A percentile compares a stretch with the other conserved stretches of the same genome.
Evolutionary conservation across 164 flowering plant species (phyloP).

Genomic region (Stephania japonica): DNA sequence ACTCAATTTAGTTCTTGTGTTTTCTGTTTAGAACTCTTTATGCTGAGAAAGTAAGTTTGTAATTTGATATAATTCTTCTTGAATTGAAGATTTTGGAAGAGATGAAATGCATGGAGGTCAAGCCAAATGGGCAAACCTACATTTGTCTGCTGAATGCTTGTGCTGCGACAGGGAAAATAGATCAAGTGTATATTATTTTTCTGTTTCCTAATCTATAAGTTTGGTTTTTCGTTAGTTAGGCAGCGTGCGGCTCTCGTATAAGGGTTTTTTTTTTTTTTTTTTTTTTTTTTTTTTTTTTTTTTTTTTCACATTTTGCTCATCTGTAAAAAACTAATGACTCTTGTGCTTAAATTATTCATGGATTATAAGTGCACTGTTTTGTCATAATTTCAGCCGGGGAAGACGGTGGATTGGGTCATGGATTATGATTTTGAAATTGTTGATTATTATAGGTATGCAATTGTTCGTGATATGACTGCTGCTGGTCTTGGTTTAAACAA

Average conservation of each 20-base stretch:
- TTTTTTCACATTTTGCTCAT: background rate
- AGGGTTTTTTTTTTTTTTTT: background rate
- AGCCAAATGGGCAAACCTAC: constrained; percentile 86
- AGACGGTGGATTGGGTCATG: background rate
- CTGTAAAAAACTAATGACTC: background rate
- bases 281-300: background rate
- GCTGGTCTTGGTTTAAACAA: constrained; percentile 95
- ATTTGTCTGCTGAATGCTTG: constrained; percentile 81
- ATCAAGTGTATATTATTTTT: constrained; percentile 70
- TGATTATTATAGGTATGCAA: constrained; percentile 50
- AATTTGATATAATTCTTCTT: constrained; percentile 13
- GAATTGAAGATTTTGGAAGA: constrained; percentile 77
- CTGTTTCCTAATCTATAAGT: constrained; percentile 1
- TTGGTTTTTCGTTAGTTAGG: background rate
- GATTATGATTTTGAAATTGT: background rate
- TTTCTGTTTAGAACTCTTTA: background rate
- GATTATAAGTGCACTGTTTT: background rate
- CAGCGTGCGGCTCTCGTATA: background rate
- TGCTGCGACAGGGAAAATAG: constrained; percentile 73
- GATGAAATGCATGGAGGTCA: constrained; percentile 77
- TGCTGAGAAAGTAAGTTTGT: constrained; percentile 2
- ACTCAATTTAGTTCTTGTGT: background rate
- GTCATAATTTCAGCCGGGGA: background rate
- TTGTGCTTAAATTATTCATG: background rate
- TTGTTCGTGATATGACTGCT: constrained; percentile 97